These are phyloP conservation scores for Linum lewisii DNA, from an alignment of 345 rosid species.

Conservation along the genomic window DNA sequence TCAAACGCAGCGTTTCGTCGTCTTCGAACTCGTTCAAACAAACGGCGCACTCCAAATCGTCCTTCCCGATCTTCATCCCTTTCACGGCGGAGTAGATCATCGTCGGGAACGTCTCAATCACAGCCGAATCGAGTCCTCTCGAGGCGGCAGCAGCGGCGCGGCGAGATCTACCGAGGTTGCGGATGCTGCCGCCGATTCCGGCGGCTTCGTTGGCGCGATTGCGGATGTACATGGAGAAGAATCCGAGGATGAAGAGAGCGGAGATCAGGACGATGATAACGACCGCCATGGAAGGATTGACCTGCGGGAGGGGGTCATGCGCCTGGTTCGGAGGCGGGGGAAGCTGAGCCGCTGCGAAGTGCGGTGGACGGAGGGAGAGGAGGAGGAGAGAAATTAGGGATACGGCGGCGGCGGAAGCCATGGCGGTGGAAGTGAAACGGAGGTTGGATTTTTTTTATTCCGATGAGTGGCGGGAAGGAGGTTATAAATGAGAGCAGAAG, in stretches of 20 bases:
- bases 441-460: not conserved
- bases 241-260: conserved; percentile 17
- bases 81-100: conserved; percentile 49
- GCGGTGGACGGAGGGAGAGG: not conserved
- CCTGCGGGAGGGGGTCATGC: not conserved
- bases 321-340: not conserved
- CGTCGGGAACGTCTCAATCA: conserved; percentile 49
- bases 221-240: conserved; percentile 22
- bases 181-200: not conserved
- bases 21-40: conserved; percentile 3
- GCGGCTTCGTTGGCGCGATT: conserved; percentile 15
- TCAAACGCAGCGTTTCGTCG: conserved; percentile 6
- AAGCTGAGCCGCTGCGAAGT: not conserved
- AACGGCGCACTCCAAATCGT: conserved; percentile 14
- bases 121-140: conserved; percentile 38
- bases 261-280: conserved; percentile 17
- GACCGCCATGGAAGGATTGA: conserved; percentile 14
- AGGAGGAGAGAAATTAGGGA: not conserved
- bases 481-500: no score
- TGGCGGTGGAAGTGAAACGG: not conserved
- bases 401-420: not conserved
- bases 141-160: conserved; percentile 6
- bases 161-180: conserved; percentile 2
- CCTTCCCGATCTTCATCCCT: conserved; percentile 33
- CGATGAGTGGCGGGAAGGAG: no score